Conservation (phyloP, 257 asterid species). For the Petunia secreta region DNA sequence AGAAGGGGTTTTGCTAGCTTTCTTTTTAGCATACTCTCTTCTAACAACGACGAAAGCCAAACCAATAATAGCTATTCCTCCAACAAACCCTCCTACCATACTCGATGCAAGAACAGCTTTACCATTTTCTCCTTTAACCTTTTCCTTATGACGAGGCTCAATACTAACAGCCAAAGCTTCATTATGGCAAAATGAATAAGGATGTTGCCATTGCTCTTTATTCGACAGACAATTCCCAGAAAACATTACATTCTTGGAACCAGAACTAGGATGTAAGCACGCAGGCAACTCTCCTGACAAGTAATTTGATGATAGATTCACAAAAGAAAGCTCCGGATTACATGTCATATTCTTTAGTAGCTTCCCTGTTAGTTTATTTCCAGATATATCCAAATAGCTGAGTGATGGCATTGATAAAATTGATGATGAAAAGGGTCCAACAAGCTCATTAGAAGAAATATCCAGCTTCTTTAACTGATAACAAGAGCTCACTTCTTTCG, state of each 20-base stretch:
- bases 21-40: conserved; percentile 43
- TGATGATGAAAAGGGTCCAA: conserved; percentile 54
- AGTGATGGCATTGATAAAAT: conserved; percentile 65
- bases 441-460: conserved; percentile 57
- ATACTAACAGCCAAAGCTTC: conserved; percentile 88
- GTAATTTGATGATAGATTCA: conserved; percentile 63
- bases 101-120: conserved; percentile 63
- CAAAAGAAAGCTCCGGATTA: conserved; percentile 46
- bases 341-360: conserved; percentile 65
- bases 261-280: conserved; percentile 42
- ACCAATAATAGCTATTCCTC: conserved; percentile 50
- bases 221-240: conserved; percentile 68
- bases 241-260: conserved; percentile 40
- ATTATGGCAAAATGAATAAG: conserved; percentile 56
- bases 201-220: conserved; percentile 49
- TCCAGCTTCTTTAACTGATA: conserved; percentile 67
- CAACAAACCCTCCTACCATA: conserved; percentile 67
- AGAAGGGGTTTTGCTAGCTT: conserved; percentile 40
- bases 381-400: conserved; percentile 62
- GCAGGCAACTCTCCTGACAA: conserved; percentile 78
- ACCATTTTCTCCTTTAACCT: conserved; percentile 37
- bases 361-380: conserved; percentile 73
- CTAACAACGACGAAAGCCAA: conserved; percentile 54
- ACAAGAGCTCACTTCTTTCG: conserved; percentile 51
- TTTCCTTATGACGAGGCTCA: conserved; percentile 38